Evolutionary conservation across 2,329 filamentous ascomycete species (phyloP).

Genomic region (Ophiostoma angusticollis): DNA sequence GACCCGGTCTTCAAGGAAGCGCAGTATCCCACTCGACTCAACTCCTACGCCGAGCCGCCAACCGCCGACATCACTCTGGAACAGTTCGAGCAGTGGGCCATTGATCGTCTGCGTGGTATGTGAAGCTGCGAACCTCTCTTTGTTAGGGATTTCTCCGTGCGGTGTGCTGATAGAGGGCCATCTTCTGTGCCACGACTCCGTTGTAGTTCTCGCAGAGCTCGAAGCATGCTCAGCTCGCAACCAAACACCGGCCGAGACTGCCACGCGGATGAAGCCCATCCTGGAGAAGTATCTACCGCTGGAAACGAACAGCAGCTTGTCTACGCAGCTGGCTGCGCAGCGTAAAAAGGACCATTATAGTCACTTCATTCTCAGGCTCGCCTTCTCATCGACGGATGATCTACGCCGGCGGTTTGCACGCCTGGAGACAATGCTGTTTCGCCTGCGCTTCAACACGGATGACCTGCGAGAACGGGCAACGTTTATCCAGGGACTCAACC

Average conservation of each 20-base stretch:
- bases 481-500: constrained; percentile 64
- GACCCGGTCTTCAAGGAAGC: constrained; percentile 62
- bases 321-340: constrained; percentile 50
- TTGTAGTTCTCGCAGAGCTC: constrained; percentile 65
- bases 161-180: neutral
- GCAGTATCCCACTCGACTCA: constrained; percentile 74
- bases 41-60: constrained; percentile 80
- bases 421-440: constrained; percentile 81
- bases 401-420: constrained; percentile 73
- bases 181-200: too few species aligned
- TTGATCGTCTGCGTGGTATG: constrained; percentile 71
- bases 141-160: neutral
- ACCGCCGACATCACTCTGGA: constrained; percentile 92
- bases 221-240: constrained; percentile 96
- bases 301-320: constrained; percentile 56
- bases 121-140: too few species aligned
- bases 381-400: constrained; percentile 86
- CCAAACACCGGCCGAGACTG: constrained; percentile 69
- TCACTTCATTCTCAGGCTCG: constrained; percentile 89
- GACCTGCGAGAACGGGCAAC: constrained; percentile 56
- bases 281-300: constrained; percentile 80
- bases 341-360: constrained; percentile 94
- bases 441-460: constrained; percentile 67
- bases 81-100: constrained; percentile 98
- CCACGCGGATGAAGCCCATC: constrained; percentile 69